These are phyloP conservation scores for Geotrichum bryndzae DNA, from an alignment of 1,139 yeast genomes.

Conservation along the genomic window DNA sequence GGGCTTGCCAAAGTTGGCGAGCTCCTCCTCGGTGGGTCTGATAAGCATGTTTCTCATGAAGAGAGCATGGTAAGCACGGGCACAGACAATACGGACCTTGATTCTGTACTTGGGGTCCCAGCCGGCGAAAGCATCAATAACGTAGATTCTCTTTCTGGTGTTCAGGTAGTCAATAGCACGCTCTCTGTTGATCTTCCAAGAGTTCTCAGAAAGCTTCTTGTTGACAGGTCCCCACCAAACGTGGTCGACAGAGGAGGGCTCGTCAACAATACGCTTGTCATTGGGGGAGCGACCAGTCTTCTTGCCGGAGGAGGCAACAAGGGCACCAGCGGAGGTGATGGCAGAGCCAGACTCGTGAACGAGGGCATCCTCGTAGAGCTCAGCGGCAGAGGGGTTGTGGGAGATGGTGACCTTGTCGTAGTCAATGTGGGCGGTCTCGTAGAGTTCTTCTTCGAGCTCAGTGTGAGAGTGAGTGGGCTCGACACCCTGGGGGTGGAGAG, in stretches of 20 bases:
- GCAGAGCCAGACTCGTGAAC: conserved; percentile 81
- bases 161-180: conserved; percentile 96
- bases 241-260: conserved; percentile 71
- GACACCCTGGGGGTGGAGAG: conserved; percentile 41
- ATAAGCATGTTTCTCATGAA: conserved; percentile 98
- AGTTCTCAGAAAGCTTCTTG: conserved; percentile 87
- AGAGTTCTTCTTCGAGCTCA: conserved; percentile 38
- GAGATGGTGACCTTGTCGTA: conserved; percentile 43
- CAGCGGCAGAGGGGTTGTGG: conserved; percentile 92
- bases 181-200: conserved; percentile 94
- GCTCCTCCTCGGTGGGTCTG: conserved; percentile 87
- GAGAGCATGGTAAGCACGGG: conserved; percentile 96
- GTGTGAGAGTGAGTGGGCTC: conserved; percentile 36
- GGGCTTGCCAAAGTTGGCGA: conserved; percentile 88
- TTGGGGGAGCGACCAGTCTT: conserved; percentile 98
- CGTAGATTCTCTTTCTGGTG: conserved; percentile 90
- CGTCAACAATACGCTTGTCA: conserved; percentile 97
- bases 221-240: conserved; percentile 99
- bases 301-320: conserved; percentile 90
- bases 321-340: conserved; percentile 88
- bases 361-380: conserved; percentile 91
- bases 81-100: conserved; percentile 94
- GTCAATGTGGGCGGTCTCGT: conserved; percentile 40
- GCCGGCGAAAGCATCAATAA: conserved; percentile 95
- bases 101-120: conserved; percentile 99